Percentiles rank a stretch among this genome's conserved stretches.
These are phyloP conservation scores for Ceriops decandra DNA, from an alignment of 345 rosid species.

Conservation along the genomic window DNA sequence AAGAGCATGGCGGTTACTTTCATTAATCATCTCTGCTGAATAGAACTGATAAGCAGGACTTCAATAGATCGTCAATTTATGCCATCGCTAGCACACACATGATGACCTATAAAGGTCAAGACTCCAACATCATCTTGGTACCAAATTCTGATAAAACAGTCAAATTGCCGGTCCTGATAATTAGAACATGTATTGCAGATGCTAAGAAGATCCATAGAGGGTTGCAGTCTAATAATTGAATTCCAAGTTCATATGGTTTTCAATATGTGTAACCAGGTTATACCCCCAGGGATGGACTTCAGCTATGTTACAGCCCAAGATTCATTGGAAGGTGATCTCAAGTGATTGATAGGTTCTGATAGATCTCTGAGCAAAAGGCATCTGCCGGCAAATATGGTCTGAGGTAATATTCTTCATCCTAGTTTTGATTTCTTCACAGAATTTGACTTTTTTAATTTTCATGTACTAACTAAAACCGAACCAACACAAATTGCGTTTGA, in stretches of 20 bases:
- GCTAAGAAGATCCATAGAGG: background rate
- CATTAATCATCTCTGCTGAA: background rate
- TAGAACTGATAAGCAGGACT: background rate
- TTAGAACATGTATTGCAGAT: background rate
- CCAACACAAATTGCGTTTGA: background rate
- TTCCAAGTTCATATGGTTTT: background rate
- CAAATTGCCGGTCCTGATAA: background rate
- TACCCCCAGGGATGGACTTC: conserved; percentile 76
- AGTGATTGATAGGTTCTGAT: conserved; percentile 54
- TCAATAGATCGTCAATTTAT: background rate
- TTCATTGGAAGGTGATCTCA: conserved; percentile 53
- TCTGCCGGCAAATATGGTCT: conserved; percentile 77
- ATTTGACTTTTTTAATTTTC: background rate
- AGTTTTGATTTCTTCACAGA: background rate
- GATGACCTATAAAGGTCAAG: background rate
- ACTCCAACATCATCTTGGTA: background rate
- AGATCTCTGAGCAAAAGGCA: conserved; percentile 55
- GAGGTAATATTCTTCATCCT: conserved; percentile 42
- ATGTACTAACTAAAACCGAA: background rate
- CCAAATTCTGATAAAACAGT: background rate
- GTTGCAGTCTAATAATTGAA: background rate
- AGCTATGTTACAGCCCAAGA: conserved; percentile 51
- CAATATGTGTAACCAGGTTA: conserved; percentile 36
- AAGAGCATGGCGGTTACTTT: background rate
- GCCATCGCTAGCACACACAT: background rate